A percentile compares a stretch with the other conserved stretches of the same genome.
phyloP scores from a whole-genome alignment of 495 filamentous ascomycete genomes.

The Hypomontagnella monticulosa region DNA sequence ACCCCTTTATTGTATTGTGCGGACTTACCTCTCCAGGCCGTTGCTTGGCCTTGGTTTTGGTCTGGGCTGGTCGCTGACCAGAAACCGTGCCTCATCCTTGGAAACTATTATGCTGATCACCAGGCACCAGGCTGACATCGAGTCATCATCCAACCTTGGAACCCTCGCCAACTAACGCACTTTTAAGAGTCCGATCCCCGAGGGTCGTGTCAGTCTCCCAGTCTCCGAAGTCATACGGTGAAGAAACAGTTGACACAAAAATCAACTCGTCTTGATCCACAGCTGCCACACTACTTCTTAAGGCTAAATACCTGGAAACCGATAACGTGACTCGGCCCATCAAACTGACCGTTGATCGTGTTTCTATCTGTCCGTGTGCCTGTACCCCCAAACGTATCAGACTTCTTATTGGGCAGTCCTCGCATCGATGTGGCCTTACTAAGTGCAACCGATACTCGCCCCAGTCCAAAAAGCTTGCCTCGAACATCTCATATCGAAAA shows the following conservation, averaged over 20 bases:
- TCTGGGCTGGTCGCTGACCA: constrained; percentile 27
- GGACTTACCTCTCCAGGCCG: constrained; percentile 6
- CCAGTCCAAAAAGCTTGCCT: constrained; percentile 14
- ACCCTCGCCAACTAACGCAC: not conserved
- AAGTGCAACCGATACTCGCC: constrained; percentile 11
- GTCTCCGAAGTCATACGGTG: constrained; percentile 26
- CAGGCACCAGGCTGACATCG: constrained; percentile 34
- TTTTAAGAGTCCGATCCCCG: constrained; percentile 15
- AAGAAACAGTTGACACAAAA: constrained; percentile 1
- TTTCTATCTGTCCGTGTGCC: constrained; percentile 12
- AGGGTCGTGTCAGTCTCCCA: constrained; percentile 13
- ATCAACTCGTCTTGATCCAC: constrained; percentile 8
- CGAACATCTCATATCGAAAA: constrained; percentile 13
- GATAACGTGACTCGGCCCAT: constrained; percentile 40
- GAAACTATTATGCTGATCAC: constrained; percentile 33
- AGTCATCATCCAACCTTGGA: constrained; percentile 27
- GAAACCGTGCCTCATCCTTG: constrained; percentile 7
- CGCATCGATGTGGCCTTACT: constrained; percentile 25
- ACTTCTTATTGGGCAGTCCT: constrained; percentile 17
- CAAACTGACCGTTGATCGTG: constrained; percentile 20
- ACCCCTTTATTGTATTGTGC: constrained; percentile 8
- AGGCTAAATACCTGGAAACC: constrained; percentile 28
- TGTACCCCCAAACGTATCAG: not conserved
- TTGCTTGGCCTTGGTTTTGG: constrained; percentile 2
- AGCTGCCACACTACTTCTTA: constrained; percentile 1